Conservation (phyloP, 2,329 filamentous ascomycete genomes). For the Fusarium brachygibbosum region DNA sequence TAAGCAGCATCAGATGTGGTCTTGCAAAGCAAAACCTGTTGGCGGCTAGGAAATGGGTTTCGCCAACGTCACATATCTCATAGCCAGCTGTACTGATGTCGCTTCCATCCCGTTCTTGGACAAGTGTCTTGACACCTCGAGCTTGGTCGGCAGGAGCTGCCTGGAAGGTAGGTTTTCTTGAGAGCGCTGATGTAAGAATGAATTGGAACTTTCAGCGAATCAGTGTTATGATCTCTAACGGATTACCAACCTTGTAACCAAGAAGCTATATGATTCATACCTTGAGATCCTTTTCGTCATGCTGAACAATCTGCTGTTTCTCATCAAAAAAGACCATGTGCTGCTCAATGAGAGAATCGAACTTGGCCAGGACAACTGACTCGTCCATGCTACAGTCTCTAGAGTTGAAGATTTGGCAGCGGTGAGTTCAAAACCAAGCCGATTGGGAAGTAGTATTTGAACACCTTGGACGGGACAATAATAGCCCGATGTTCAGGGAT, state of each 20-base stretch:
- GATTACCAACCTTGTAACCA: fast-evolving
- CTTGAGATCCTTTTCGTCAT: not conserved
- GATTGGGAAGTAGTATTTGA: no score
- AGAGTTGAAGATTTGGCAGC: no score
- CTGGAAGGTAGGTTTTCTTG: not conserved
- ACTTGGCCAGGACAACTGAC: not conserved
- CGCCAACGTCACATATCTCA: not conserved
- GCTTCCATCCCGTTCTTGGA: not conserved
- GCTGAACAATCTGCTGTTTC: not conserved
- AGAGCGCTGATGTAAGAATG: not conserved
- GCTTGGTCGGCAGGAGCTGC: fast-evolving
- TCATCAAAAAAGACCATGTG: not conserved
- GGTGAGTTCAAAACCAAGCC: no score
- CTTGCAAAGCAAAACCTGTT: slow-evolving; percentile 14
- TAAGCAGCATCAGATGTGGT: slow-evolving; percentile 2
- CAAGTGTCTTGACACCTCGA: fast-evolving
- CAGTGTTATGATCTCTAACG: not conserved
- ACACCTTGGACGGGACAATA: no score
- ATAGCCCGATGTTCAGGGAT: no score
- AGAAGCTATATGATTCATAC: fast-evolving
- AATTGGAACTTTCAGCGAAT: not conserved
- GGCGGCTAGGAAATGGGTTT: not conserved
- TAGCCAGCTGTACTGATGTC: not conserved
- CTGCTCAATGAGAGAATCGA: not conserved
- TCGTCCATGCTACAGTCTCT: not conserved